Conservation (phyloP, 2,329 filamentous ascomycete genomes). For the Colletotrichum lentis region DNA sequence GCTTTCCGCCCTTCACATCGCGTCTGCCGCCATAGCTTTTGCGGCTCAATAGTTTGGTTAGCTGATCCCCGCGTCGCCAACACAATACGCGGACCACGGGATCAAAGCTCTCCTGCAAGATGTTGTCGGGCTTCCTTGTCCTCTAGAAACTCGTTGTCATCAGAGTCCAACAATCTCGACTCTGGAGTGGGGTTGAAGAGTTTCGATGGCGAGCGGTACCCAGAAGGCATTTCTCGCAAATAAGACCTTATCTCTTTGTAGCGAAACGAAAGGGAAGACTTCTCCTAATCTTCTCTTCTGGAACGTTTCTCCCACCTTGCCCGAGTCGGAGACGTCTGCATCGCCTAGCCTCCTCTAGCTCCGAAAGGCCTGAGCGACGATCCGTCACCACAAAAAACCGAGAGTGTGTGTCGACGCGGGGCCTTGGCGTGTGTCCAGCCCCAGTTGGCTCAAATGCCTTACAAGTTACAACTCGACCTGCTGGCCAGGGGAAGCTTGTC, state of each 20-base stretch:
- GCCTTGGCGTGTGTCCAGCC: not conserved
- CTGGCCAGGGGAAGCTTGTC: constrained; percentile 2
- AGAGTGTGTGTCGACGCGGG: not conserved
- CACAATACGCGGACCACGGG: not conserved
- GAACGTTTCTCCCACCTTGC: constrained; percentile 31
- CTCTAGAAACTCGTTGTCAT: not conserved
- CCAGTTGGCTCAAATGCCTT: not conserved
- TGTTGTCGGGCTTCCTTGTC: not conserved
- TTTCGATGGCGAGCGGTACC: not conserved
- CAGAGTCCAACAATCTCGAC: not conserved
- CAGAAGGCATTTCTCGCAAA: not conserved
- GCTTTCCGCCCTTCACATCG: not conserved
- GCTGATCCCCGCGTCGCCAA: not conserved
- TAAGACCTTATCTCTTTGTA: constrained; percentile 16
- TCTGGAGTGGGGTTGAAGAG: not conserved
- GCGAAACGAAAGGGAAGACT: constrained; percentile 2
- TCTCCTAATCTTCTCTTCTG: constrained; percentile 15
- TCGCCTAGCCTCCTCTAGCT: constrained; percentile 5
- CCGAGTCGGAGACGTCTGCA: constrained; percentile 21
- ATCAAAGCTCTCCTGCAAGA: not conserved
- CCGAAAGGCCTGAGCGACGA: not conserved
- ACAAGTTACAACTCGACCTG: not conserved
- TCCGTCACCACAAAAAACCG: constrained; percentile 3
- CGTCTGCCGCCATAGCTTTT: constrained; percentile 19
- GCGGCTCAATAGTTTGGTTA: constrained; percentile 20